phyloP scores from a whole-genome alignment of 2,329 filamentous ascomycete genomes.

The Aschersonia sp. region DNA sequence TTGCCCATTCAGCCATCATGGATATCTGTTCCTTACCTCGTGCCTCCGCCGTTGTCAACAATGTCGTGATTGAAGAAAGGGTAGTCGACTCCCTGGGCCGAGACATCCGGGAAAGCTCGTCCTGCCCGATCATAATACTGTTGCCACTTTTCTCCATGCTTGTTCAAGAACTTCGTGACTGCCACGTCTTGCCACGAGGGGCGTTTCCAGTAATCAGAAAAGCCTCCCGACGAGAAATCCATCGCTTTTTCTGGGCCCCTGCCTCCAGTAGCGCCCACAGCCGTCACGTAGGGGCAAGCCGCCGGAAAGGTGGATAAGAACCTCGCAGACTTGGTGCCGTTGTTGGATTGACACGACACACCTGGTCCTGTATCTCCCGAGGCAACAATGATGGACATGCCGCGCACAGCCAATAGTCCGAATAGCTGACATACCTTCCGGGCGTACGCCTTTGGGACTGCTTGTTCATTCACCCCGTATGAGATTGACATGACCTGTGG shows the following conservation, averaged over 20 bases:
- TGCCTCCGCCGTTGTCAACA: conserved; percentile 14
- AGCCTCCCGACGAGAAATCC: conserved; percentile 36
- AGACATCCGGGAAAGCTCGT: conserved; percentile 46
- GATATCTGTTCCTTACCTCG: conserved; percentile 12
- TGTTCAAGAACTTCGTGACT: conserved; percentile 27
- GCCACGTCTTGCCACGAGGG: conserved; percentile 30
- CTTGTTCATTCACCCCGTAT: conserved; percentile 56
- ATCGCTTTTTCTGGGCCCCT: conserved; percentile 36
- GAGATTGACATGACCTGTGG: conserved; percentile 55
- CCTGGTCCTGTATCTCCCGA: conserved; percentile 40
- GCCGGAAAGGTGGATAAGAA: conserved; percentile 21
- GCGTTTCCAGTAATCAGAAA: conserved; percentile 30
- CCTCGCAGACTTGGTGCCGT: conserved; percentile 16
- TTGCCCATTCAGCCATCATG: neutral
- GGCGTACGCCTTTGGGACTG: conserved; percentile 43
- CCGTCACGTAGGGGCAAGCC: conserved; percentile 45
- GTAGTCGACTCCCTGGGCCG: conserved; percentile 32
- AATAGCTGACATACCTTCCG: conserved; percentile 39
- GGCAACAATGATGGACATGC: conserved; percentile 51
- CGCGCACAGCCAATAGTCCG: conserved; percentile 48
- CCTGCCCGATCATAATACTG: conserved; percentile 30
- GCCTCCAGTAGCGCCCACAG: conserved; percentile 42
- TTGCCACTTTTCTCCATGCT: conserved; percentile 32
- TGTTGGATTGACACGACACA: conserved; percentile 19
- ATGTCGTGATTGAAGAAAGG: conserved; percentile 17